phyloP scores from a whole-genome alignment of 2,329 filamentous ascomycete species.

The Dactylellina drechsleri region DNA sequence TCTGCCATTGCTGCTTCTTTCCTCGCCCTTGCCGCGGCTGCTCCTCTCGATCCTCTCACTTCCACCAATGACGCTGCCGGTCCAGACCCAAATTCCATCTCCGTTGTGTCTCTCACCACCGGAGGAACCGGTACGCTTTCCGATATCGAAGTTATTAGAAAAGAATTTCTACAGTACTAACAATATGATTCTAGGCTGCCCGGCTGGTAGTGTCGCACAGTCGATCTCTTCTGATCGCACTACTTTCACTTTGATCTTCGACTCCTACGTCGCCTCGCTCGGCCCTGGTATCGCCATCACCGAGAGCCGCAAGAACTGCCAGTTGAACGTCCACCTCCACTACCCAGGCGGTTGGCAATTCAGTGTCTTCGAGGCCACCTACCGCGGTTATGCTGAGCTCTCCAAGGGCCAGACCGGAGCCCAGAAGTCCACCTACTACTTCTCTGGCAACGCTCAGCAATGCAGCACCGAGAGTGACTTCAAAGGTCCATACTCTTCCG shows the following conservation, averaged over 20 bases:
- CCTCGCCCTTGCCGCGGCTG: slow-evolving; percentile 55
- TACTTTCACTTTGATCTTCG: slow-evolving; percentile 67
- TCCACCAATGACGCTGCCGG: slow-evolving; percentile 52
- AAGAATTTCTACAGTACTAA: slow-evolving; percentile 5
- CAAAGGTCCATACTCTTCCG: slow-evolving; percentile 62
- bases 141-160: not conserved
- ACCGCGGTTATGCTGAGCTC: slow-evolving; percentile 66
- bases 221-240: slow-evolving; percentile 63
- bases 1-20: slow-evolving; percentile 56
- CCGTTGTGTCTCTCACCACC: slow-evolving; percentile 64
- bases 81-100: slow-evolving; percentile 61
- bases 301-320: slow-evolving; percentile 67
- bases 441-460: slow-evolving; percentile 63
- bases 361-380: slow-evolving; percentile 67
- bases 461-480: slow-evolving; percentile 62
- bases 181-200: slow-evolving; percentile 62
- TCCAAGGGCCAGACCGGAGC: slow-evolving; percentile 65
- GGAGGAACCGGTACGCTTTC: slow-evolving; percentile 60
- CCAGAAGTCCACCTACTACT: slow-evolving; percentile 68
- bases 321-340: slow-evolving; percentile 66
- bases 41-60: slow-evolving; percentile 34
- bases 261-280: slow-evolving; percentile 66
- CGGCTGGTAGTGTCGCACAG: slow-evolving; percentile 63
- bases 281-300: slow-evolving; percentile 63
- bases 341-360: slow-evolving; percentile 68